Percentiles rank a stretch among this genome's conserved stretches.
These are phyloP conservation scores for Eucalyptus pauciflora DNA, from an alignment of 345 rosid genomes.

Conservation along the genomic window DNA sequence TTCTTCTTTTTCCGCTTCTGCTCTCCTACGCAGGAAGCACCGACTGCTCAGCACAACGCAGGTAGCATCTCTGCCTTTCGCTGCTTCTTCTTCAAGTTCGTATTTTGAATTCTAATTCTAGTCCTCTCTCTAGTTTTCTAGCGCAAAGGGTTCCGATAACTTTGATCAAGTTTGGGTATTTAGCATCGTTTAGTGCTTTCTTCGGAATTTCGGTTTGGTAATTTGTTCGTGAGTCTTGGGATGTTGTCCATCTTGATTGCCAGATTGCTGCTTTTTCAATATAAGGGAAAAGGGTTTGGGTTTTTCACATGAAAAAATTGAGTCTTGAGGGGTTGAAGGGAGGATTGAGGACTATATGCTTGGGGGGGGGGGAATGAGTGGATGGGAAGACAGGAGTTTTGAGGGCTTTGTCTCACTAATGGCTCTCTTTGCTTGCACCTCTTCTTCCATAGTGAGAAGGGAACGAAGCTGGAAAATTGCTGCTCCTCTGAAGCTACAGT, in stretches of 20 bases:
- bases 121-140: not conserved
- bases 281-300: not conserved
- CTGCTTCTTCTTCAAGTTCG: not conserved
- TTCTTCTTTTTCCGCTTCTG: not conserved
- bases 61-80: not conserved
- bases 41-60: not conserved
- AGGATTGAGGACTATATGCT: not conserved
- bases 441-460: not conserved
- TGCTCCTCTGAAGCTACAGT: not conserved
- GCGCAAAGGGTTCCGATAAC: not conserved
- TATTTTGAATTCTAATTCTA: not conserved
- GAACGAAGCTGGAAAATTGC: not conserved
- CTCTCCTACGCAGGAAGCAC: not conserved
- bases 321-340: not conserved
- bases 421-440: not conserved
- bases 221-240: not conserved
- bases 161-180: not conserved
- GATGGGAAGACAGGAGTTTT: not conserved
- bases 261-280: not conserved
- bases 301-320: not conserved
- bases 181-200: not conserved
- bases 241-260: not conserved
- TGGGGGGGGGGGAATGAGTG: not conserved
- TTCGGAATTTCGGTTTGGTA: not conserved
- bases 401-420: not conserved